These are phyloP conservation scores for Suhomyces pyralidae DNA, from an alignment of 805 yeast species.

Conservation along the genomic window DNA sequence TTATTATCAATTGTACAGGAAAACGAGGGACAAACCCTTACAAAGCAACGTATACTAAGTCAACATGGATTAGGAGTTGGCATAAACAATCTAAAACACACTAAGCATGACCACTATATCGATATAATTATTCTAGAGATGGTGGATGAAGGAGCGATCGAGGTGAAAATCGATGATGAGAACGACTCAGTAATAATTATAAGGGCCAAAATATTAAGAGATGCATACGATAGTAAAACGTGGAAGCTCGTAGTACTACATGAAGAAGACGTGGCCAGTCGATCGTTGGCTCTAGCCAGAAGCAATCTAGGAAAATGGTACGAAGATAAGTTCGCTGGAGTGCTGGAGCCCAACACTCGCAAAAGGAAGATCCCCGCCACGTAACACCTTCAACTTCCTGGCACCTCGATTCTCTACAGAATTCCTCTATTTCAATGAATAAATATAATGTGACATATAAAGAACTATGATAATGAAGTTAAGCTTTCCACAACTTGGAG, in stretches of 20 bases:
- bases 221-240: constrained; percentile 26
- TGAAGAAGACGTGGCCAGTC: constrained; percentile 21
- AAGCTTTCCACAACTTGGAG: constrained; percentile 38
- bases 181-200: constrained; percentile 13
- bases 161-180: constrained; percentile 28
- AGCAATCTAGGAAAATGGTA: constrained; percentile 23
- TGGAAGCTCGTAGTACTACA: constrained; percentile 22
- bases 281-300: constrained; percentile 17
- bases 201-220: constrained; percentile 23
- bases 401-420: no score
- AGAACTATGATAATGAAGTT: constrained; percentile 5
- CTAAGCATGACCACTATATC: constrained; percentile 8
- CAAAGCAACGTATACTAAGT: constrained; percentile 12
- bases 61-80: constrained; percentile 13
- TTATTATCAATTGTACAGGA: constrained; percentile 22
- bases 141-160: constrained; percentile 22
- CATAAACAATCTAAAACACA: constrained; percentile 8
- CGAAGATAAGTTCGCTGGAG: constrained; percentile 1
- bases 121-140: constrained; percentile 23
- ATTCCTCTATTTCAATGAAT: background rate
- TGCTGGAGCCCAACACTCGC: constrained; percentile 4
- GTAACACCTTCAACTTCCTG: no score
- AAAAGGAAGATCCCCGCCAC: constrained; percentile 9
- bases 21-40: constrained; percentile 17
- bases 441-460: constrained; percentile 2